Evolutionary conservation across 2,329 filamentous ascomycete species (phyloP), one percentile per base, ranked within the genome.

Genomic region (Endoconidiophora laricicola): DNA sequence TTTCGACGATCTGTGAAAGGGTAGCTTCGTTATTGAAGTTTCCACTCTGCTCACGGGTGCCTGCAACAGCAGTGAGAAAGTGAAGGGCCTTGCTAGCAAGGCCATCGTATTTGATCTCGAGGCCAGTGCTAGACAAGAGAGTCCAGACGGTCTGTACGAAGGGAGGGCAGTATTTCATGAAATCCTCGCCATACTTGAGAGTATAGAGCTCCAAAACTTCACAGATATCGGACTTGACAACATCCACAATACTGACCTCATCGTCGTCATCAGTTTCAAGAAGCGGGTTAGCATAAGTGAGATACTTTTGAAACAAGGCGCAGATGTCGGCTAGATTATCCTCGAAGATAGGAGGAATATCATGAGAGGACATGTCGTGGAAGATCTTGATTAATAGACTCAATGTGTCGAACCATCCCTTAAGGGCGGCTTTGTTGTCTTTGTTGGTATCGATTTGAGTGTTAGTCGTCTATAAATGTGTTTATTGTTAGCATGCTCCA

Each of bases 361-460:
- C 91, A 63, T 98, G 93, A 61, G 82, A 94, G n/a, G 88, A 95
- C 48, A 98, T 78, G 65, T 98, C 93, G 67, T 91, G 91, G 62
- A 96, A 79, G 45, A 98, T 79, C 69, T 94, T 94, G 58, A 95
- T 73, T 57, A 94, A 78, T 48, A 96, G 72, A 62, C 90, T 88
- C 55, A 98, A 73, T 2, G 87, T 86, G 56, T 84, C 79, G 58
- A 94, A 88, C 62, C 86, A 84, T 57, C 78, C 77, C 60, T 81
- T 79, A 42, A 98, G 72, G 14, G 72, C 76, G 4, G 74, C 76
- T 59, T 84, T 83, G 63, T 95, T 83, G 63, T 76, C 71, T 60
- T 80, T 76, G 62, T 87, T 86, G 58, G 80, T 75, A 52, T 82
- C 74, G 58, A 98, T 81, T 56, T 77, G 75, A 54, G 70, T 69